These are phyloP conservation scores for Forsythia suspensa DNA, from an alignment of 257 asterid genomes.

Conservation along the genomic window DNA sequence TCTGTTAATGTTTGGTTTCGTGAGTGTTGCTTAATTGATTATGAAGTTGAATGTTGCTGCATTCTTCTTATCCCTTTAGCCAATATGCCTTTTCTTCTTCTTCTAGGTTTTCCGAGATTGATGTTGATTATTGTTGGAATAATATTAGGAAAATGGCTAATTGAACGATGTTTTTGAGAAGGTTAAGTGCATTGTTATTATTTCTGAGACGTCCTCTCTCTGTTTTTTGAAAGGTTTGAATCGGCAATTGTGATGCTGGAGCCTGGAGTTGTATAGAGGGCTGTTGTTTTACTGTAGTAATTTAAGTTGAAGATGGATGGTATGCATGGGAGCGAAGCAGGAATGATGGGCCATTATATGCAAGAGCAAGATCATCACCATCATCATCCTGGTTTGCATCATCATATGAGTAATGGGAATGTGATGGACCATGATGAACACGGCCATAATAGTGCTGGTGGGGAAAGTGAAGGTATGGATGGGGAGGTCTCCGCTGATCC, in stretches of 20 bases:
- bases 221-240: neutral
- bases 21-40: neutral
- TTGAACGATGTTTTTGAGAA: neutral
- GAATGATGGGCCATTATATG: constrained; percentile 51
- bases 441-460: constrained; percentile 40
- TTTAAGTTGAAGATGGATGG: constrained; percentile 45
- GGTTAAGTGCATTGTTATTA: constrained; percentile 5
- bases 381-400: constrained; percentile 49
- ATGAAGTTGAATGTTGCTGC: constrained; percentile 8
- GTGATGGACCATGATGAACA: constrained; percentile 49
- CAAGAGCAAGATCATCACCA: constrained; percentile 44
- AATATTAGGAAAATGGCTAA: neutral
- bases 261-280: constrained; percentile 17
- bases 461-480: constrained; percentile 49
- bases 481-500: constrained; percentile 50
- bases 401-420: constrained; percentile 43
- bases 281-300: constrained; percentile 13
- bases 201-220: neutral
- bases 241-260: neutral
- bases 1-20: neutral
- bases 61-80: neutral
- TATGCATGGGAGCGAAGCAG: constrained; percentile 44
- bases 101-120: neutral
- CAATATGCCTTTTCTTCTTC: neutral
- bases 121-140: neutral